phyloP scores from a whole-genome alignment of 345 rosid genomes.

The Angophora floribunda region DNA sequence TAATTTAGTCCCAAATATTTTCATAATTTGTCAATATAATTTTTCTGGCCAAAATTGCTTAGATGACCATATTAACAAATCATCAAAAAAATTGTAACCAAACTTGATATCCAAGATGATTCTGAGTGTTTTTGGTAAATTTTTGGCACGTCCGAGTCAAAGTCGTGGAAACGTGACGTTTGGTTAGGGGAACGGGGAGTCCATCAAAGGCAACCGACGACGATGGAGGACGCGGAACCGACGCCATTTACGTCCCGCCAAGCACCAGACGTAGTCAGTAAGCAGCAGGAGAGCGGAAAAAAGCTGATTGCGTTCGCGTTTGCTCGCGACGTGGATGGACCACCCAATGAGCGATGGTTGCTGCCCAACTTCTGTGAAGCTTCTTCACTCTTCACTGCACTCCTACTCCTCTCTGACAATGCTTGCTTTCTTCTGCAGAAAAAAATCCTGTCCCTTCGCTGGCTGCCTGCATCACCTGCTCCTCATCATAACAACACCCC shows the following conservation, averaged over 20 bases:
- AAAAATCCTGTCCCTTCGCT: neutral
- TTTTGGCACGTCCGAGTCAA: neutral
- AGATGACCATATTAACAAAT: too few relatives aligned
- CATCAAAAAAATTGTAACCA: too few relatives aligned
- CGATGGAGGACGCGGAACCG: neutral
- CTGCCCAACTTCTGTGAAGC: neutral
- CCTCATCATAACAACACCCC: neutral
- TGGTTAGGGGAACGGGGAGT: neutral
- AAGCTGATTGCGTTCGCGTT: neutral
- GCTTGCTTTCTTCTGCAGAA: neutral
- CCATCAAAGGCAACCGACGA: neutral
- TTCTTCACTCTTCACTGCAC: neutral
- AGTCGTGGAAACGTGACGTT: neutral
- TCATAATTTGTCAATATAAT: neutral
- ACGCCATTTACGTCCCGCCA: neutral
- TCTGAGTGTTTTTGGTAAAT: neutral
- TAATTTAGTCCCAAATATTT: neutral
- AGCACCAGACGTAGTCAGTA: neutral
- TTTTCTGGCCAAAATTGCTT: accelerated
- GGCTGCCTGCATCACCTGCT: neutral
- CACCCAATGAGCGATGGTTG: neutral
- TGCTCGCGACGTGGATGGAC: neutral
- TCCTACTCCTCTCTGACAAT: neutral
- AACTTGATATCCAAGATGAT: too few relatives aligned
- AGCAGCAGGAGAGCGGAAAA: neutral